A percentile compares a stretch with the other conserved stretches of the same genome.
Conservation (phyloP, 345 rosid genomes). For the Gossypium stocksii region DNA sequence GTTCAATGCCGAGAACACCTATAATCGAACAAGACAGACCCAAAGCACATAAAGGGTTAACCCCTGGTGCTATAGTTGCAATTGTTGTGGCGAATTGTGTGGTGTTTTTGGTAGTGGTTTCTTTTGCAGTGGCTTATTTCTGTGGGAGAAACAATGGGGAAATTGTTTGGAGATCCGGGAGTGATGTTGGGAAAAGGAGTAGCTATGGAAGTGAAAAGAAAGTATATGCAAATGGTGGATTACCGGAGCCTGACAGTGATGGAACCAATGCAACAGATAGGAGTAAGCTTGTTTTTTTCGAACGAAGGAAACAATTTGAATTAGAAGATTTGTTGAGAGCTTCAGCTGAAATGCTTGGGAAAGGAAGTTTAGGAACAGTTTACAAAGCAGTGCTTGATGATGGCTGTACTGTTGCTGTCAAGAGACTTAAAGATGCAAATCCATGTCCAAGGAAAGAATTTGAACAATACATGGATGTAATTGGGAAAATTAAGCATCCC, state of each 20-base stretch:
- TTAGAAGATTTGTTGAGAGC: slow-evolving; percentile 82
- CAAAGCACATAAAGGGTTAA: slow-evolving; percentile 37
- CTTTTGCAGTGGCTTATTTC: slow-evolving; percentile 62
- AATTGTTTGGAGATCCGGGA: slow-evolving; percentile 34
- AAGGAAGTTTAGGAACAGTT: slow-evolving; percentile 87
- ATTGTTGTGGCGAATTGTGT: slow-evolving; percentile 66
- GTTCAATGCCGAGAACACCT: slow-evolving; percentile 57
- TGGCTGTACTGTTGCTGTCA: slow-evolving; percentile 75
- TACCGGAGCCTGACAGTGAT: slow-evolving; percentile 67
- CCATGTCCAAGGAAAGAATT: slow-evolving; percentile 89
- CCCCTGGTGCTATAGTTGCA: slow-evolving; percentile 58
- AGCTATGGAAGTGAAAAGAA: slow-evolving; percentile 46
- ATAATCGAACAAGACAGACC: slow-evolving; percentile 19
- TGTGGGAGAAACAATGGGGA: slow-evolving; percentile 47
- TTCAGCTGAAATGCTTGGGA: slow-evolving; percentile 96
- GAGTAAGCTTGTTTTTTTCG: slow-evolving; percentile 78
- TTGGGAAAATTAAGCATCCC: slow-evolving; percentile 74
- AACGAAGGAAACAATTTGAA: slow-evolving; percentile 70
- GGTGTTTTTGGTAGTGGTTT: slow-evolving; percentile 42
- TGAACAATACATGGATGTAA: slow-evolving; percentile 87
- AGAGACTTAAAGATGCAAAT: slow-evolving; percentile 84
- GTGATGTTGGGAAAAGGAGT: slow-evolving; percentile 40
- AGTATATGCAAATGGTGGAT: slow-evolving; percentile 24
- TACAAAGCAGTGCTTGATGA: slow-evolving; percentile 89
- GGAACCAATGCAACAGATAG: slow-evolving; percentile 64